Conservation (phyloP, 345 rosid genomes). For the Moricandia moricandioides region DNA sequence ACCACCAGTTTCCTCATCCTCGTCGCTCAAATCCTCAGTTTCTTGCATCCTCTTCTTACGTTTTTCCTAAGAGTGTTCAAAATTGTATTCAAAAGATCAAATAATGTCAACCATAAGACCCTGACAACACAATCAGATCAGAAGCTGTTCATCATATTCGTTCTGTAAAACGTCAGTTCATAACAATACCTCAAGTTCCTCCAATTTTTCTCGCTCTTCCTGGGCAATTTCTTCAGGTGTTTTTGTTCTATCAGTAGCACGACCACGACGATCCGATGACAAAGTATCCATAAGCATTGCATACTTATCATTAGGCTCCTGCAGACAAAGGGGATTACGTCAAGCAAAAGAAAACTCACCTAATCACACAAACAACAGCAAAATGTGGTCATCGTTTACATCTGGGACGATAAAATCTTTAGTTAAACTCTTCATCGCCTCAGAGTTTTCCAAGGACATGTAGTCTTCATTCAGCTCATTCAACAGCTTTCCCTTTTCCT, state of each 20-base stretch:
- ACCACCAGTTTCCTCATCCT: slow-evolving; percentile 56
- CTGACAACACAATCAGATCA: neutral
- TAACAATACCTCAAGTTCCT: slow-evolving; percentile 67
- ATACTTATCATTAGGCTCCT: slow-evolving; percentile 61
- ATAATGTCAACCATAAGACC: slow-evolving; percentile 13
- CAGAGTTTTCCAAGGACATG: slow-evolving; percentile 61
- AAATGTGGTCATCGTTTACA: slow-evolving; percentile 4
- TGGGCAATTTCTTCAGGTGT: slow-evolving; percentile 98
- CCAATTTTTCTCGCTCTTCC: slow-evolving; percentile 76
- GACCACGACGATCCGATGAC: slow-evolving; percentile 72
- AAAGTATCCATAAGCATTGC: slow-evolving; percentile 53
- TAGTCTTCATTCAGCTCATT: slow-evolving; percentile 76
- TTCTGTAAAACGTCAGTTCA: neutral
- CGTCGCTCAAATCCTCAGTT: slow-evolving; percentile 68
- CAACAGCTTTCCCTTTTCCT: slow-evolving; percentile 73
- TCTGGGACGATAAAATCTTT: slow-evolving; percentile 38
- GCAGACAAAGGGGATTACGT: slow-evolving; percentile 17
- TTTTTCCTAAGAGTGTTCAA: slow-evolving; percentile 59
- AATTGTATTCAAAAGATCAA: slow-evolving; percentile 3
- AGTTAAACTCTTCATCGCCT: slow-evolving; percentile 55
- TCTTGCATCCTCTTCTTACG: slow-evolving; percentile 83
- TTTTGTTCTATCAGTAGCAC: slow-evolving; percentile 80
- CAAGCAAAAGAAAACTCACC: slow-evolving; percentile 14
- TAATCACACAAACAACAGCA: slow-evolving; percentile 1
- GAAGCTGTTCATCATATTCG: slow-evolving; percentile 5